A percentile compares a stretch with the other conserved stretches of the same genome.
phyloP scores from a whole-genome alignment of 2,329 filamentous ascomycete genomes.

The Nannizzia gypsea region DNA sequence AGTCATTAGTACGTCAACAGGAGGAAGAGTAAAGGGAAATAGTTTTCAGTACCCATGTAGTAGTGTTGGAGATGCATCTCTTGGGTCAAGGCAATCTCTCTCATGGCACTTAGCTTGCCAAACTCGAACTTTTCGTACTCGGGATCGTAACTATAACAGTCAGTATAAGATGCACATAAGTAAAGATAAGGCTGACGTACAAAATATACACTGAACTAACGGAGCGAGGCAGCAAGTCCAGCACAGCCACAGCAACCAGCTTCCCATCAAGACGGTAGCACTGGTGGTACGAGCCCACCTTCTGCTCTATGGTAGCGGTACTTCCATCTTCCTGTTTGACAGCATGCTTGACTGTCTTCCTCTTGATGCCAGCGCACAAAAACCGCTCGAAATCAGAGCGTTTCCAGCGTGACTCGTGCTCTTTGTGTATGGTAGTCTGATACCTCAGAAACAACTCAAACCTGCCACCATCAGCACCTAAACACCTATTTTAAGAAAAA shows the following conservation, averaged over 20 bases:
- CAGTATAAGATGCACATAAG: neutral
- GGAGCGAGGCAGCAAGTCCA: constrained; percentile 37
- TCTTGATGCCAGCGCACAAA: constrained; percentile 36
- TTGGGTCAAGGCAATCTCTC: constrained; percentile 45
- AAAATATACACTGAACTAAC: constrained; percentile 42
- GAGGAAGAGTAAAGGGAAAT: no score
- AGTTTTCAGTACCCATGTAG: constrained; percentile 55
- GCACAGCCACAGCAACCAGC: constrained; percentile 38
- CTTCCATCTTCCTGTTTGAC: neutral
- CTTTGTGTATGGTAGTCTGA: constrained; percentile 36
- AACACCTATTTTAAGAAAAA: neutral
- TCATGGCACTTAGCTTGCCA: constrained; percentile 50
- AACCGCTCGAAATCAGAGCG: constrained; percentile 37
- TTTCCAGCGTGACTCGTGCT: constrained; percentile 34
- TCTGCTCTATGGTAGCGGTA: constrained; percentile 26
- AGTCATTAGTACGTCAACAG: neutral
- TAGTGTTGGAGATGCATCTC: constrained; percentile 49
- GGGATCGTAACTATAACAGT: constrained; percentile 41
- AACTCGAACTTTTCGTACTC: constrained; percentile 50
- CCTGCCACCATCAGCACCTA: constrained; percentile 15
- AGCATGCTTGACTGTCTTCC: constrained; percentile 25
- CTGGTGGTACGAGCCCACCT: constrained; percentile 40
- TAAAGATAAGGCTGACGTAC: constrained; percentile 29
- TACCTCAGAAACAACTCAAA: constrained; percentile 38
- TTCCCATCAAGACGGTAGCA: constrained; percentile 40